A percentile compares a stretch with the other conserved stretches of the same genome.
phyloP scores from a whole-genome alignment of 2,329 filamentous ascomycete genomes.

The Nothophoma quercina region DNA sequence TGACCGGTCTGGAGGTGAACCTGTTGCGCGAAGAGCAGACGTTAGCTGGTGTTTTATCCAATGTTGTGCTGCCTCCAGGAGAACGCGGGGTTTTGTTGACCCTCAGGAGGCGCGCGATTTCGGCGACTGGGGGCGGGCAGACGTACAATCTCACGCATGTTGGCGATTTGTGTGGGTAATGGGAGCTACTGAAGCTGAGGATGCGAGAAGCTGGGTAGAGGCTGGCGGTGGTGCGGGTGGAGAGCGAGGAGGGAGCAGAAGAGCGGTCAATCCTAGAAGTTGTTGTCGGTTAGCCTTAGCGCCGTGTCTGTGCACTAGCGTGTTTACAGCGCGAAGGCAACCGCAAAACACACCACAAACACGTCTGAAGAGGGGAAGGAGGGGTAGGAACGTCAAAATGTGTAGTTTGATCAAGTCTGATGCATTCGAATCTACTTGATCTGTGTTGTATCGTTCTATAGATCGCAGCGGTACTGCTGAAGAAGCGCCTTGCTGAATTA shows the following conservation, averaged over 20 bases:
- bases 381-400: slow-evolving; percentile 1
- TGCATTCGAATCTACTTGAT: neutral
- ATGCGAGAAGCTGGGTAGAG: slow-evolving; percentile 39
- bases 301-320: slow-evolving; percentile 21
- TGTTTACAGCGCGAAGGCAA: slow-evolving; percentile 31
- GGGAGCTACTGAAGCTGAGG: slow-evolving; percentile 40
- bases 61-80: slow-evolving; percentile 51
- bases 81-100: slow-evolving; percentile 49
- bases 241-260: slow-evolving; percentile 38
- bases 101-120: slow-evolving; percentile 51
- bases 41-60: slow-evolving; percentile 63
- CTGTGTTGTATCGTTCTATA: neutral
- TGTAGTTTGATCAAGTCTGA: neutral
- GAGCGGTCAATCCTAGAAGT: slow-evolving; percentile 39
- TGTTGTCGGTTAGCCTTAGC: slow-evolving; percentile 24
- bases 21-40: slow-evolving; percentile 63
- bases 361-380: neutral
- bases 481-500: neutral
- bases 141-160: slow-evolving; percentile 76
- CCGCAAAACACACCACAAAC: slow-evolving; percentile 15
- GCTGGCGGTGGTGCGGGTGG: slow-evolving; percentile 42
- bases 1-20: slow-evolving; percentile 99
- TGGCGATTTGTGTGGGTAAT: slow-evolving; percentile 47
- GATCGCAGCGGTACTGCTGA: neutral
- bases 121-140: slow-evolving; percentile 21